Conservation (phyloP, 2,329 filamentous ascomycete genomes). For the Calonectria ilicicola region DNA sequence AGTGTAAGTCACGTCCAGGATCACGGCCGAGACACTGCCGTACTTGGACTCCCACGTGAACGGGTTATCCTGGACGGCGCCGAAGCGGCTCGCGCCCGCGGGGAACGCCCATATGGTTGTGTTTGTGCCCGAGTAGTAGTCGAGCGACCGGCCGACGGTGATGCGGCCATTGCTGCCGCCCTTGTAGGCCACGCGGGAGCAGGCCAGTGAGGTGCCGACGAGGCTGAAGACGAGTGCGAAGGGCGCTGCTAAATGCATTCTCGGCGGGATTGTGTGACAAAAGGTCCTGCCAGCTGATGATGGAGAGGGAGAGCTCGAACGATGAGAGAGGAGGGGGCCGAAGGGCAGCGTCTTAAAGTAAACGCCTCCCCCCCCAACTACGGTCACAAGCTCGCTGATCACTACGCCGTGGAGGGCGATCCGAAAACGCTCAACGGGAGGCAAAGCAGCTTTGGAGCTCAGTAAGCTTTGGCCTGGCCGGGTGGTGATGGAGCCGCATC, state of each 20-base stretch:
- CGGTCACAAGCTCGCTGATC: not conserved
- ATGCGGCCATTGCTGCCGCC: not conserved
- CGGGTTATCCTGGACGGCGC: constrained; percentile 20
- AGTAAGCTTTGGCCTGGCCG: not conserved
- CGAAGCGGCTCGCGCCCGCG: constrained; percentile 21
- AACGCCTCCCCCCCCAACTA: not conserved
- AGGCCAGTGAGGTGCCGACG: constrained; percentile 9
- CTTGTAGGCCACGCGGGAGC: constrained; percentile 21
- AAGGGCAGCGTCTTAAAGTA: not conserved
- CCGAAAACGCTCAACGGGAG: not conserved
- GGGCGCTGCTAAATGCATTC: not conserved
- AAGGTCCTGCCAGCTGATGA: not conserved
- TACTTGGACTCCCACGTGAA: constrained; percentile 28
- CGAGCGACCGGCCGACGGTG: constrained; percentile 27
- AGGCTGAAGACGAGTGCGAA: not conserved
- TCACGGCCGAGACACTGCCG: constrained; percentile 28
- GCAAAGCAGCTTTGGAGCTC: not conserved
- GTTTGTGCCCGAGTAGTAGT: constrained; percentile 22
- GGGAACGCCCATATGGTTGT: constrained; percentile 30
- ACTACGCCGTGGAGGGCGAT: not conserved
- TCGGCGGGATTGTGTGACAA: not conserved
- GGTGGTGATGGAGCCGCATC: not conserved
- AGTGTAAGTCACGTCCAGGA: constrained; percentile 24
- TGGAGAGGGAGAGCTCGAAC: no score
- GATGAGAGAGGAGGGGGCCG: not conserved